Evolutionary conservation across 208 protist genomes (phyloP).

Genomic region (Kentomonas sorsogonicus): DNA sequence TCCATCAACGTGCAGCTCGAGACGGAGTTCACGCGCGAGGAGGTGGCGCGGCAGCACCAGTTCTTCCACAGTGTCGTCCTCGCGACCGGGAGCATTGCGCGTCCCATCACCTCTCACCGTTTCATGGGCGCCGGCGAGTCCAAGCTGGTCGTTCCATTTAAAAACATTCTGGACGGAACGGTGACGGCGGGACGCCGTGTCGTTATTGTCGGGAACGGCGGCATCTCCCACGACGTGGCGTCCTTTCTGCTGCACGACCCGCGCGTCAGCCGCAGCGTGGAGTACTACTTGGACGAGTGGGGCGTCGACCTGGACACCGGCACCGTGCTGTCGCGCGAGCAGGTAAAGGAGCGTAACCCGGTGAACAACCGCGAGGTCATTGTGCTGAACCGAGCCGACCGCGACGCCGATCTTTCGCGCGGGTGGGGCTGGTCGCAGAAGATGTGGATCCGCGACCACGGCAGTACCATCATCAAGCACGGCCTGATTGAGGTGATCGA

Average conservation of each 20-base stretch:
- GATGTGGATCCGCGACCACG: slow-evolving; percentile 71
- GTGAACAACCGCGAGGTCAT: slow-evolving; percentile 79
- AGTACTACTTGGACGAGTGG: slow-evolving; percentile 76
- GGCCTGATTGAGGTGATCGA: slow-evolving; percentile 65
- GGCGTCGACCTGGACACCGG: slow-evolving; percentile 76
- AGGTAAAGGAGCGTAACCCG: slow-evolving; percentile 26
- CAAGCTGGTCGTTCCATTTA: slow-evolving; percentile 62
- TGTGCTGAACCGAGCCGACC: slow-evolving; percentile 70
- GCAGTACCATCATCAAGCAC: slow-evolving; percentile 60
- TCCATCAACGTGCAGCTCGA: slow-evolving; percentile 72
- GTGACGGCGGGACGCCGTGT: slow-evolving; percentile 72
- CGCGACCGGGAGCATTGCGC: slow-evolving; percentile 58
- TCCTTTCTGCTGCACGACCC: slow-evolving; percentile 82
- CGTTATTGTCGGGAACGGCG: slow-evolving; percentile 78
- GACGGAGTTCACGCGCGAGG: slow-evolving; percentile 71
- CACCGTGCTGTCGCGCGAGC: slow-evolving; percentile 19
- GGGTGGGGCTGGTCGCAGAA: slow-evolving; percentile 81
- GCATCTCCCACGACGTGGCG: slow-evolving; percentile 79
- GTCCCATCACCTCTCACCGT: slow-evolving; percentile 54
- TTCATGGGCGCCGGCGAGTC: slow-evolving; percentile 64
- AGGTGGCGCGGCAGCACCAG: slow-evolving; percentile 72
- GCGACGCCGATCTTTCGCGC: slow-evolving; percentile 73
- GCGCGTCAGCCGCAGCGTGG: slow-evolving; percentile 59
- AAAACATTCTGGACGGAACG: slow-evolving; percentile 73
- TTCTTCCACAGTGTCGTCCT: slow-evolving; percentile 83